A percentile compares a stretch with the other conserved stretches of the same genome.
Evolutionary conservation across 2,329 filamentous ascomycete species (phyloP).

Genomic region (Hortaea werneckii): DNA sequence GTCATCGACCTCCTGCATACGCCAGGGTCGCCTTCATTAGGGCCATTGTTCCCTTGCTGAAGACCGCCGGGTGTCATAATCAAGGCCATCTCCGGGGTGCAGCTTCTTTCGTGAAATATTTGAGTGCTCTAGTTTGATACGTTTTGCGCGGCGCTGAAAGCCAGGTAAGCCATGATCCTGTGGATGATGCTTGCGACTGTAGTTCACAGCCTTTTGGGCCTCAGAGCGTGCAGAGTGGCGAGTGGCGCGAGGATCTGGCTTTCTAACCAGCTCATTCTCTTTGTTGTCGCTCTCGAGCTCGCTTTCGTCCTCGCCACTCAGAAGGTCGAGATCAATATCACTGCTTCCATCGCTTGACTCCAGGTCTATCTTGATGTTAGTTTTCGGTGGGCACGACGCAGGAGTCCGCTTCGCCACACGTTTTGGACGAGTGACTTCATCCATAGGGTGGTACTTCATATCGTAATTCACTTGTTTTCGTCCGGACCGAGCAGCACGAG

Average conservation of each 20-base stretch:
- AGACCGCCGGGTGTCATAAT: too few relatives aligned
- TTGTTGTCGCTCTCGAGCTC: neutral
- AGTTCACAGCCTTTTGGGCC: constrained; percentile 6
- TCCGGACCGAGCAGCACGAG: constrained; percentile 3
- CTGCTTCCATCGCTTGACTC: too few relatives aligned
- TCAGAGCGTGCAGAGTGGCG: constrained; percentile 12
- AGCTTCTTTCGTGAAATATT: too few relatives aligned
- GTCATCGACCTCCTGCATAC: too few relatives aligned
- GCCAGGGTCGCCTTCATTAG: too few relatives aligned
- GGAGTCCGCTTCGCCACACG: constrained; percentile 5
- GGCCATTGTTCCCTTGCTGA: too few relatives aligned
- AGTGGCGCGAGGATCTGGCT: constrained; percentile 14
- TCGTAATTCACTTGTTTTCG: constrained; percentile 3
- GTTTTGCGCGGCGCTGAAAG: constrained; percentile 7
- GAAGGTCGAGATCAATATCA: too few relatives aligned
- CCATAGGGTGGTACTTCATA: constrained; percentile 14
- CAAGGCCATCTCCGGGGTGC: too few relatives aligned
- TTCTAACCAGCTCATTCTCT: neutral
- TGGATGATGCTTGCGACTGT: constrained; percentile 16
- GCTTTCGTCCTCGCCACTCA: neutral
- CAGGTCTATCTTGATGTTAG: too few relatives aligned
- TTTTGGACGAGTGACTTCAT: constrained; percentile 7
- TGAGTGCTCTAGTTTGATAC: neutral
- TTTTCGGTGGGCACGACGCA: neutral
- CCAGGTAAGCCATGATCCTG: constrained; percentile 16